These are phyloP conservation scores for Chlorokybus atmophyticus DNA, from an alignment of 139 green algal species.

Conservation along the genomic window DNA sequence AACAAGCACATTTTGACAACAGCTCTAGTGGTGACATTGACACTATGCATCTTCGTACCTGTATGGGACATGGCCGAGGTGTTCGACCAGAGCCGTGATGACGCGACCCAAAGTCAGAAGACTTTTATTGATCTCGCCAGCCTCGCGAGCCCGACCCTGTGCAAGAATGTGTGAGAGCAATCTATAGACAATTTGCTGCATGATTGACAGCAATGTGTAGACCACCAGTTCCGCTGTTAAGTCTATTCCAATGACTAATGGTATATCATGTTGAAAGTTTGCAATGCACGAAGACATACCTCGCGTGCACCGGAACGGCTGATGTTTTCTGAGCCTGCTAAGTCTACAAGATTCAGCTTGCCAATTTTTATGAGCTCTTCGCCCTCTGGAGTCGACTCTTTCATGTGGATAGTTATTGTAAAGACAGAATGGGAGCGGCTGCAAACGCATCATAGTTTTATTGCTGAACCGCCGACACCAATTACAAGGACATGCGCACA, in stretches of 20 bases:
- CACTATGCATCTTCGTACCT: slow-evolving; percentile 14
- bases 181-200: too few species aligned
- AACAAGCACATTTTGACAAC: too few species aligned
- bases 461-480: too few species aligned
- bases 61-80: slow-evolving; percentile 47
- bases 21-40: background rate
- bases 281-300: slow-evolving; percentile 17
- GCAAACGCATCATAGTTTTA: too few species aligned
- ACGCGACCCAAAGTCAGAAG: slow-evolving; percentile 89
- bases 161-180: too few species aligned
- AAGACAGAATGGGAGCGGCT: slow-evolving; percentile 82
- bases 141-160: slow-evolving; percentile 65
- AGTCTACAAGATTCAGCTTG: slow-evolving; percentile 97
- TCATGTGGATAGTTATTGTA: slow-evolving; percentile 69
- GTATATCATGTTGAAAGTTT: too few species aligned
- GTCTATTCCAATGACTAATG: too few species aligned
- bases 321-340: slow-evolving; percentile 93
- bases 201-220: too few species aligned
- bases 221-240: too few species aligned
- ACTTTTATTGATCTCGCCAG: slow-evolving; percentile 91
- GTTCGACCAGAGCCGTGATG: slow-evolving; percentile 82
- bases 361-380: slow-evolving; percentile 95
- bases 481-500: too few species aligned
- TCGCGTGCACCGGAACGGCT: slow-evolving; percentile 75
- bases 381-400: slow-evolving; percentile 76